Evolutionary conservation across 805 yeast genomes (phyloP).

Genomic region (Metschnikowia colocasiae): DNA sequence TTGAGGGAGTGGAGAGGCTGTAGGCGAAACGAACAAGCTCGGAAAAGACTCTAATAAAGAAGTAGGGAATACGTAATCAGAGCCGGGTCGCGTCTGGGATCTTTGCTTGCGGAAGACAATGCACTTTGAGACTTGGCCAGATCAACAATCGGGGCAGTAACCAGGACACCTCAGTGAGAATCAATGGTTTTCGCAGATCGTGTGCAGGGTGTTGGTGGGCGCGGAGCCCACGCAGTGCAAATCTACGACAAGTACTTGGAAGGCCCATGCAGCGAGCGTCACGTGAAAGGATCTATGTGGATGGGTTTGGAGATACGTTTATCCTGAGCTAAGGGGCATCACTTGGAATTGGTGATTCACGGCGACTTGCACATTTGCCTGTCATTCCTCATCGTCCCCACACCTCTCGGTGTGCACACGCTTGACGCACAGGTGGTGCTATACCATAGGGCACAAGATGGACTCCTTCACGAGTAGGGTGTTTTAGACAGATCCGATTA

Average conservation of each 20-base stretch:
- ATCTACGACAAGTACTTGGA: neutral
- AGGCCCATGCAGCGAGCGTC: neutral
- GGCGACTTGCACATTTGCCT: neutral
- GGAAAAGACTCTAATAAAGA: neutral
- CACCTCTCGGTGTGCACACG: neutral
- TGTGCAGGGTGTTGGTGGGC: conserved; percentile 6
- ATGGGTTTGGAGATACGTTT: neutral
- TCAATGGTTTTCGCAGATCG: conserved; percentile 6
- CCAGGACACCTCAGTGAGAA: conserved; percentile 5
- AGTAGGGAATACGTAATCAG: neutral
- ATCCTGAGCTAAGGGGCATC: too few relatives aligned
- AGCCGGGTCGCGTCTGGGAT: neutral
- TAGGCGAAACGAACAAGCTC: neutral
- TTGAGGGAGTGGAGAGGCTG: neutral
- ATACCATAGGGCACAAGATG: too few relatives aligned
- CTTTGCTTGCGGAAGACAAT: neutral
- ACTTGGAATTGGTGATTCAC: too few relatives aligned
- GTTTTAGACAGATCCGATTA: too few relatives aligned
- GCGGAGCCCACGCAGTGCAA: neutral
- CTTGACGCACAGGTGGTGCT: neutral
- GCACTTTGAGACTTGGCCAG: neutral
- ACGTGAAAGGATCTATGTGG: neutral
- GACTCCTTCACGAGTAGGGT: too few relatives aligned
- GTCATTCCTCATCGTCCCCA: neutral
- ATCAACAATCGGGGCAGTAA: conserved; percentile 3